Percentiles rank a stretch among this genome's conserved stretches.
Evolutionary conservation across 2,329 filamentous ascomycete species (phyloP).

Genomic region (Trichoderma arundinaceum): DNA sequence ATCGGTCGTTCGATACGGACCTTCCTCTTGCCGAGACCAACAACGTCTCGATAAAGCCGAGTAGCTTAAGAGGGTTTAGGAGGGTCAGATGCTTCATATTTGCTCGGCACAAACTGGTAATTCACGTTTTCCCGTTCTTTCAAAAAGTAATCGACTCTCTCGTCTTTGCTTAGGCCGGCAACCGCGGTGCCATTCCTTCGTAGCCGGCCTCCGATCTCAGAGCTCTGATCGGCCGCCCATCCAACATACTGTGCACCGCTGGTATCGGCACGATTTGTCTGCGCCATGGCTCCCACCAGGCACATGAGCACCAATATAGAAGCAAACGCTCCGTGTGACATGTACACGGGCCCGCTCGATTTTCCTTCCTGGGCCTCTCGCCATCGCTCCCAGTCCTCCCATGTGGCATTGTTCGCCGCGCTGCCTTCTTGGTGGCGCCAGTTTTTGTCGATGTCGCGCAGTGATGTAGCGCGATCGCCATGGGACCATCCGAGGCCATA

Average conservation of each 20-base stretch:
- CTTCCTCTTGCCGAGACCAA: neutral
- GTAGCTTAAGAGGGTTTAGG: constrained; percentile 17
- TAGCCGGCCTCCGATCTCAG: constrained; percentile 67
- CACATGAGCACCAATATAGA: constrained; percentile 71
- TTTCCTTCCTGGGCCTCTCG: constrained; percentile 59
- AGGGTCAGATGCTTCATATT: constrained; percentile 35
- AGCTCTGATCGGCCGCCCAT: constrained; percentile 67
- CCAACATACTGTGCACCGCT: constrained; percentile 68
- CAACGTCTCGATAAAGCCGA: neutral
- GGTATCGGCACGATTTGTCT: constrained; percentile 71
- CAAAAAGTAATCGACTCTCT: constrained; percentile 78
- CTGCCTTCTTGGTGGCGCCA: constrained; percentile 58
- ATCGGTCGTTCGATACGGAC: neutral
- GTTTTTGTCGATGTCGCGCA: constrained; percentile 50
- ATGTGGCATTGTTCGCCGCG: constrained; percentile 78
- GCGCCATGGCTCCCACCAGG: constrained; percentile 71
- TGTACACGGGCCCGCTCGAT: constrained; percentile 64
- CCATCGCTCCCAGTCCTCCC: constrained; percentile 97
- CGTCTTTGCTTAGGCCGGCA: constrained; percentile 61
- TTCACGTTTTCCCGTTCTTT: constrained; percentile 66
- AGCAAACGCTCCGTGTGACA: constrained; percentile 80
- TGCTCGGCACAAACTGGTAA: constrained; percentile 43
- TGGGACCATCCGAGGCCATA: constrained; percentile 81
- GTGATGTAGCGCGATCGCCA: constrained; percentile 58
- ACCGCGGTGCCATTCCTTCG: constrained; percentile 59